phyloP scores from a whole-genome alignment of 805 yeast species.

The Pichia rugopelliculosa region DNA sequence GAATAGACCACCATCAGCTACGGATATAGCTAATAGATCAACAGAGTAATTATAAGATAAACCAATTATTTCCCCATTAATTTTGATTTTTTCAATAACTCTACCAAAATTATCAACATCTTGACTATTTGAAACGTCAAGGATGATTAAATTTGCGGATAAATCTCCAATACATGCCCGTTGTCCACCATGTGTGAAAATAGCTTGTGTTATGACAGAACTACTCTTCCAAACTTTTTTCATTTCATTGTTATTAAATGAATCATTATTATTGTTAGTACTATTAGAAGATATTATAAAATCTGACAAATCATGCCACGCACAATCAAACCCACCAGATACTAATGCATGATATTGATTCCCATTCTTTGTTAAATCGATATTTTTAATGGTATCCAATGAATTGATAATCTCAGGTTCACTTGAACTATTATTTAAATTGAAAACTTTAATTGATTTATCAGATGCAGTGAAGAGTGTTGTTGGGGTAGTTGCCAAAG shows the following conservation, averaged over 20 bases:
- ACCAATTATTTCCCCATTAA: conserved; percentile 49
- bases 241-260: conserved; percentile 2
- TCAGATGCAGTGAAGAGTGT: conserved; percentile 47
- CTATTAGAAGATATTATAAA: conserved; percentile 1
- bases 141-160: conserved; percentile 46
- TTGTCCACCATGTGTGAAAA: conserved; percentile 54
- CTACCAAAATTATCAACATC: conserved; percentile 24
- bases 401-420: conserved; percentile 58
- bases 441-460: conserved; percentile 47
- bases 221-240: conserved; percentile 9
- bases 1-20: conserved; percentile 51
- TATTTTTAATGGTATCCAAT: conserved; percentile 37
- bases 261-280: background rate
- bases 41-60: conserved; percentile 50
- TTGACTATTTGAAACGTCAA: conserved; percentile 35
- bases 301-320: conserved; percentile 29
- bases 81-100: conserved; percentile 29
- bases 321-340: conserved; percentile 37
- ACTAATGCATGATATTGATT: conserved; percentile 19
- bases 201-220: conserved; percentile 38
- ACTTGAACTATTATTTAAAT: conserved; percentile 39
- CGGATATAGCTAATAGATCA: conserved; percentile 50
- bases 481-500: conserved; percentile 19
- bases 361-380: conserved; percentile 23
- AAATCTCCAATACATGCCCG: conserved; percentile 60